Base-by-base conservation (phyloP, 139 green algal species). In the Bryopsis sp. region DNA sequence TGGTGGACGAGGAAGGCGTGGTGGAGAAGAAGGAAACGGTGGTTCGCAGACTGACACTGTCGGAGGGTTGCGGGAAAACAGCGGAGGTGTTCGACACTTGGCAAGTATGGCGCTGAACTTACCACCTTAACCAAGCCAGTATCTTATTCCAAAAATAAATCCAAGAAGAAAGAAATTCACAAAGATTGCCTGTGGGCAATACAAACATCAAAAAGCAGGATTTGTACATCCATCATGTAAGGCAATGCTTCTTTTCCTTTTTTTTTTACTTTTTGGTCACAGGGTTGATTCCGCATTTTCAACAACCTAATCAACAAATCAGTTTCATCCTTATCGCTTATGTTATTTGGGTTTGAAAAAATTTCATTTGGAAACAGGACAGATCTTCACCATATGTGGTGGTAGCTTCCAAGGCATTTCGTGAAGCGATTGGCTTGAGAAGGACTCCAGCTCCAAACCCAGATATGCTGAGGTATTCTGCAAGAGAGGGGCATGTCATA, bases 381-480 rank as follows among this genome's bases (percentile, higher is more conserved):
- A 38, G 5, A 34, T 71, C 6, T 7, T 48, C n/a, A 36, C 39
- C 39, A 33, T 64, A 33, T 48, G 34, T 48, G 62, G n/a, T 26
- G 3, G 11, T 59, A 3, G 22, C 38, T 57, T 54, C 36, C 34
- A 2, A 32, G 7, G 33, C 39, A 1, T 64, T 47, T 43, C 31
- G 3, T 50, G 26, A 68, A 76, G 77, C 64, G 71, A 84, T 62
- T 74, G 79, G 22, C 60, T 68, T 39, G 19, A 82, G 32, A 29
- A 74, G n/a, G 60, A 74, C 68, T 35, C 33, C 24, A 35, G 50
- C 8, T 5, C 31, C 11, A 61, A 7, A 33, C 8, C n/a, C 8
- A 19, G n/a, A 29, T 33, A 33, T 65, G 58, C 58, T 33, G 6
- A 6, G 58, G 15, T 22, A 43, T 24, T 3, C 19, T 39, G 8